Evolutionary conservation across 1,139 yeast species (phyloP), one percentile per base, ranked within the genome.

Genomic region (Suhomyces anneliseae): DNA sequence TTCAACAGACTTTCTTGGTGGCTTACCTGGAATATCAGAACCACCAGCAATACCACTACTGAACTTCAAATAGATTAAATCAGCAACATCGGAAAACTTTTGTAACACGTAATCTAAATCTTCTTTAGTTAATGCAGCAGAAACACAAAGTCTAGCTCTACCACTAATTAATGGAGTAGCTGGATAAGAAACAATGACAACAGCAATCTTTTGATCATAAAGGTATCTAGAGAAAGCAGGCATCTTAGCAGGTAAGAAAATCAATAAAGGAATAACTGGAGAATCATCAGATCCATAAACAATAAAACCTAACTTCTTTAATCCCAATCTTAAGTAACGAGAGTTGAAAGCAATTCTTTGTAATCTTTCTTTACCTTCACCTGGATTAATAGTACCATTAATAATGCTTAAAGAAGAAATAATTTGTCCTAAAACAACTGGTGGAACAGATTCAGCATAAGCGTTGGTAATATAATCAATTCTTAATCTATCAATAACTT

Each of bases 111-210:
- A 79, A 68, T 93, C 99, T 61, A 92, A 81, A 66, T 93, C 99
- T 59, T 87, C 95, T 69, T 93, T 93, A 29, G 96, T 93, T 59
- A 95, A 78, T 1, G 98, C 89, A 0, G 98, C 77, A 50, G 96
- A 87, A 55, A 95, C 87, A 74, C 99, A 93, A 60, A 93, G 81
- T 66, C 99, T 83, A 27, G 90, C 92, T 70, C 99, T 83, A 9
- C 96, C 89, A 45, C 92, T 82, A 34, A 89, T 85, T 55, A 93
- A 77, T 31, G 97, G 97, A 1, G 99, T 92, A 1, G 99, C 99
- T 8, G 99, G 99, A 64, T 93, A 93, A 29, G 98, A 97, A 41
- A 92, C 98, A 57, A 93, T 85, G 39, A 95, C 99, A 44, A 93
- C 93, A 6, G 99, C 99, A 52, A 93, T 85, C 47, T 87, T 87